phyloP scores from a whole-genome alignment of 2,329 filamentous ascomycete species.

The Aspergillus proliferans region DNA sequence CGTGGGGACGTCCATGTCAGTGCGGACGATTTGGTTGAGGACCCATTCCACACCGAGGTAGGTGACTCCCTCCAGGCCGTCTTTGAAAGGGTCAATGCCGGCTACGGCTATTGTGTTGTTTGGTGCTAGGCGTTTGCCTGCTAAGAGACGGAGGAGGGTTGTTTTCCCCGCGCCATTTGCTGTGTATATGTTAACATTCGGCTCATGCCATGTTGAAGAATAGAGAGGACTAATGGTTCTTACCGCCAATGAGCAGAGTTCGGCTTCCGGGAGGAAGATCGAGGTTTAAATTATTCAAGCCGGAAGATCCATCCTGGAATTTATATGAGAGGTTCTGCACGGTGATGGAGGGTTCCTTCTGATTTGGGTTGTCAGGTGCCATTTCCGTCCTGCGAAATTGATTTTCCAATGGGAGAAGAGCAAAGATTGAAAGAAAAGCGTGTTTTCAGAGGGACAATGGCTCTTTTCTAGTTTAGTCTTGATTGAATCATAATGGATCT shows the following conservation, averaged over 20 bases:
- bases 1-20: slow-evolving; percentile 85
- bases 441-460: neutral
- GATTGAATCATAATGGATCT: neutral
- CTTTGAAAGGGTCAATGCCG: slow-evolving; percentile 85
- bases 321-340: slow-evolving; percentile 76
- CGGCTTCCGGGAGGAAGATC: slow-evolving; percentile 75
- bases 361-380: neutral
- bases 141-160: slow-evolving; percentile 86
- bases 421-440: neutral
- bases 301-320: slow-evolving; percentile 79
- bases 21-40: slow-evolving; percentile 90
- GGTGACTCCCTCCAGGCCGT: slow-evolving; percentile 84
- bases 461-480: neutral
- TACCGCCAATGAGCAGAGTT: slow-evolving; percentile 83
- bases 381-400: neutral
- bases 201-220: neutral
- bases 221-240: slow-evolving; percentile 8
- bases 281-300: slow-evolving; percentile 67
- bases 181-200: slow-evolving; percentile 20
- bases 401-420: neutral
- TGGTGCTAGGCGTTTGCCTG: slow-evolving; percentile 89
- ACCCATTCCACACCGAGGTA: slow-evolving; percentile 99
- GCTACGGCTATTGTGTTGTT: slow-evolving; percentile 66
- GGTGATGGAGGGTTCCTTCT: slow-evolving; percentile 52
- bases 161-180: slow-evolving; percentile 97